These are phyloP conservation scores for Gloeostereum incarnatum DNA, from an alignment of 768 basidiomycete species.

Conservation along the genomic window DNA sequence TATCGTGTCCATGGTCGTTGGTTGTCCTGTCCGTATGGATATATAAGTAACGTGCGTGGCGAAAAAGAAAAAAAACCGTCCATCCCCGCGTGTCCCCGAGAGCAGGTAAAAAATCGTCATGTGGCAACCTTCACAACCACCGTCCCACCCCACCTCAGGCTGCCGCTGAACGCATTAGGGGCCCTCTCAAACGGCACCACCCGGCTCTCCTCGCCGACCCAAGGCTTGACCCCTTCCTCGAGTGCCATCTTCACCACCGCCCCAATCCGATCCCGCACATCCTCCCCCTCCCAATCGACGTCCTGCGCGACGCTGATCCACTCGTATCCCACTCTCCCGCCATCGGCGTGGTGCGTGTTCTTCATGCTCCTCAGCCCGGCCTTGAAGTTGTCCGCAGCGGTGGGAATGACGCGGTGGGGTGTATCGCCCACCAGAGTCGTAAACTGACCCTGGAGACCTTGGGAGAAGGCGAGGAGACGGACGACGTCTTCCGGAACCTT, in stretches of 20 bases:
- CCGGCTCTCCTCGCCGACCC: constrained; percentile 28
- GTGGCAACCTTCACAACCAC: constrained; percentile 34
- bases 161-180: no score
- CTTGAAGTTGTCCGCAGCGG: constrained; percentile 62
- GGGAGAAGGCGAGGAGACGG: no score
- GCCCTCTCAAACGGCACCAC: constrained; percentile 47
- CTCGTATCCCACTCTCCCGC: constrained; percentile 53
- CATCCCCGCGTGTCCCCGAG: not conserved
- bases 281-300: constrained; percentile 76
- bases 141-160: constrained; percentile 30
- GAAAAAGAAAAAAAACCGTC: not conserved
- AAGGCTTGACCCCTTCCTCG: constrained; percentile 34
- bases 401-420: constrained; percentile 56
- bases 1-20: no score
- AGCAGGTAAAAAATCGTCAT: constrained; percentile 11
- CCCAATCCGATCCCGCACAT: constrained; percentile 45
- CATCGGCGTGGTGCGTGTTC: constrained; percentile 12
- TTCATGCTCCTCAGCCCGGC: constrained; percentile 59
- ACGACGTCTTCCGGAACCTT: no score
- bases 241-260: constrained; percentile 30
- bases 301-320: constrained; percentile 80
- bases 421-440: constrained; percentile 75
- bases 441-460: constrained; percentile 42
- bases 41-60: not conserved
- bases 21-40: no score